A percentile compares a stretch with the other conserved stretches of the same genome.
phyloP scores from a whole-genome alignment of 257 asterid genomes.

The Nicotiana paniculata region DNA sequence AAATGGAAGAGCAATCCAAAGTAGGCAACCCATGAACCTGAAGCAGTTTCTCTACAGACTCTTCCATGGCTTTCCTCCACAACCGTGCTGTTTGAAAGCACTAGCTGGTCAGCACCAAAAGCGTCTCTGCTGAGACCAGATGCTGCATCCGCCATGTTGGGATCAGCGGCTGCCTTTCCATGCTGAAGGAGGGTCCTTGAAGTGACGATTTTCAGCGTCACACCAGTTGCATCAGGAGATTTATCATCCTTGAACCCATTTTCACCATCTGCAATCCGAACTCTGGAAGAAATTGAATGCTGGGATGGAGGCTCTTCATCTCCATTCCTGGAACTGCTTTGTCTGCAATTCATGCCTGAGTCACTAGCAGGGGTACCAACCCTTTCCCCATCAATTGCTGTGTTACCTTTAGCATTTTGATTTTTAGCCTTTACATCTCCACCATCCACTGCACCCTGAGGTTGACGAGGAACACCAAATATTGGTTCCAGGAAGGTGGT shows the following conservation, averaged over 20 bases:
- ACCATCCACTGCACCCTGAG: slow-evolving; percentile 31
- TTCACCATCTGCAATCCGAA: slow-evolving; percentile 22
- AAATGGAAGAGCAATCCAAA: neutral
- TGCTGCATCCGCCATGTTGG: slow-evolving; percentile 23
- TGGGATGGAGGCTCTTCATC: slow-evolving; percentile 26
- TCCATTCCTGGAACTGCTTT: slow-evolving; percentile 24
- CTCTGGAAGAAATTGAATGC: slow-evolving; percentile 30
- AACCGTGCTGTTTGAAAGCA: slow-evolving; percentile 24
- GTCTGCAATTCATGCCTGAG: slow-evolving; percentile 26
- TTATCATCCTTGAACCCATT: slow-evolving; percentile 28
- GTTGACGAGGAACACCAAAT: slow-evolving; percentile 53
- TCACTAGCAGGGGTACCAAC: slow-evolving; percentile 27
- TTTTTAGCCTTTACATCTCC: slow-evolving; percentile 25
- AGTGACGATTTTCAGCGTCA: slow-evolving; percentile 17
- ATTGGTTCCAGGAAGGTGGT: slow-evolving; percentile 66
- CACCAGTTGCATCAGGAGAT: slow-evolving; percentile 25
- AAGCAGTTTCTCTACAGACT: slow-evolving; percentile 27
- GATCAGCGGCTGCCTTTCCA: slow-evolving; percentile 30
- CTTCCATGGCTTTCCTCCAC: slow-evolving; percentile 26
- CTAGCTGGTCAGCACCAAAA: slow-evolving; percentile 29
- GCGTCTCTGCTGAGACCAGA: slow-evolving; percentile 33
- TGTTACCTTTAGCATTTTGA: slow-evolving; percentile 21
- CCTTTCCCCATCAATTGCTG: slow-evolving; percentile 27
- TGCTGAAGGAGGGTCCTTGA: slow-evolving; percentile 27
- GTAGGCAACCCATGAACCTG: slow-evolving; percentile 30